Evolutionary conservation across 2,329 filamentous ascomycete genomes (phyloP).

Genomic region (Geosmithia flava): DNA sequence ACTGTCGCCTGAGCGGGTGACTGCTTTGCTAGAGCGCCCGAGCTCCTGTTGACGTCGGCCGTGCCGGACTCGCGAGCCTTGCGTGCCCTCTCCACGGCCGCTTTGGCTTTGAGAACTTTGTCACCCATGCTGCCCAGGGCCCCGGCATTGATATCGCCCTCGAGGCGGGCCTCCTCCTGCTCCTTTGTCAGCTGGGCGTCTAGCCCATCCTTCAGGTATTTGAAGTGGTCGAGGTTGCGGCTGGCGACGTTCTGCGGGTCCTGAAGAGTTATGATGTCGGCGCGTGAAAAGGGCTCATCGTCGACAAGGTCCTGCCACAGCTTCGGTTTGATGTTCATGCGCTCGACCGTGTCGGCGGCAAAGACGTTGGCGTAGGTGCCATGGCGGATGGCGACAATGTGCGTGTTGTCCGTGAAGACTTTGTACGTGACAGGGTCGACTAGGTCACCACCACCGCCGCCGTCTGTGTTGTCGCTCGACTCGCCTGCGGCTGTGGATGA

Average conservation of each 20-base stretch:
- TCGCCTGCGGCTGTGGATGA: constrained; percentile 42
- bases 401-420: constrained; percentile 94
- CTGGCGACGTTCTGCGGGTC: constrained; percentile 84
- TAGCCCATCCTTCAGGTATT: constrained; percentile 74
- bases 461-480: constrained; percentile 30
- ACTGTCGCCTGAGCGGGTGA: constrained; percentile 9
- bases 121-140: constrained; percentile 66
- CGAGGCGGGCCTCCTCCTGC: constrained; percentile 53
- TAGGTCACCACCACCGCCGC: constrained; percentile 58
- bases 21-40: constrained; percentile 26
- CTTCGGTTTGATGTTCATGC: constrained; percentile 93
- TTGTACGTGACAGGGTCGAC: constrained; percentile 97
- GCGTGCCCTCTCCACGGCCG: constrained; percentile 83
- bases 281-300: constrained; percentile 74
- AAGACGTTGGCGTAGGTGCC: constrained; percentile 88
- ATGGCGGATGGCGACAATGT: constrained; percentile 77
- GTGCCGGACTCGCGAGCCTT: constrained; percentile 51
- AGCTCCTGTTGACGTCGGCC: constrained; percentile 41
- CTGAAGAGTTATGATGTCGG: constrained; percentile 91
- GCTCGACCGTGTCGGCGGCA: constrained; percentile 87
- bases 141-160: constrained; percentile 62
- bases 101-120: constrained; percentile 84
- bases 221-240: constrained; percentile 77
- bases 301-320: constrained; percentile 87
- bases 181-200: constrained; percentile 55